Conservation (phyloP, 1,284 basidiomycete species). For the Trichosporon sp. region DNA sequence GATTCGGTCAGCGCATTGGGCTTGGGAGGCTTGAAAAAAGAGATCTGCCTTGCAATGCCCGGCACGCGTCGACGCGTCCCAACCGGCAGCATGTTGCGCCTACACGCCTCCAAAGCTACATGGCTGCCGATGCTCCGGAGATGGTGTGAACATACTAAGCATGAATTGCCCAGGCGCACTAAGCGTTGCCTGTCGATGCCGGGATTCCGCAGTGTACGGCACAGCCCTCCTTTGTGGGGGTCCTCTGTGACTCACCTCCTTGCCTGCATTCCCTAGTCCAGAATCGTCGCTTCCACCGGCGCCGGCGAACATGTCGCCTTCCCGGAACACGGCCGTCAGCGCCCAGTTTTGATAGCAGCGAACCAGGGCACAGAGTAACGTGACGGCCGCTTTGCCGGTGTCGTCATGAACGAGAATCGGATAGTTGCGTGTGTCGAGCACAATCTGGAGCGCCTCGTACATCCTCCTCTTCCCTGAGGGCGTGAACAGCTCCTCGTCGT, state of each 20-base stretch:
- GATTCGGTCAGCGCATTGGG: neutral
- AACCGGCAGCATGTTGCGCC: neutral
- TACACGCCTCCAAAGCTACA: neutral
- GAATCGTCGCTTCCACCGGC: conserved; percentile 53
- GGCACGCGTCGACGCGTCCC: conserved; percentile 18
- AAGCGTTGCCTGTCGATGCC: conserved; percentile 2
- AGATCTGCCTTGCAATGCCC: neutral
- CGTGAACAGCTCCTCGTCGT: conserved; percentile 44
- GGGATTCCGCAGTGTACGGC: conserved; percentile 13
- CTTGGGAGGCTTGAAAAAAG: neutral
- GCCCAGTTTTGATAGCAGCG: conserved; percentile 51
- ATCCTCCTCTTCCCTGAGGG: conserved; percentile 30
- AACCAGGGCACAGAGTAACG: conserved; percentile 47
- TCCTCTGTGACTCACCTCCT: conserved; percentile 44
- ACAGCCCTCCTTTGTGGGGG: conserved; percentile 37
- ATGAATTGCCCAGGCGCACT: conserved; percentile 14
- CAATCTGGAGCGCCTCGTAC: conserved; percentile 35
- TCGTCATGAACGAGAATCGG: conserved; percentile 54
- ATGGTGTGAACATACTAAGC: neutral
- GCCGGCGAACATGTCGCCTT: conserved; percentile 55
- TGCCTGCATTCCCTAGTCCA: conserved; percentile 49
- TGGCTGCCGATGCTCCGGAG: conserved; percentile 3
- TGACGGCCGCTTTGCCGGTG: conserved; percentile 50
- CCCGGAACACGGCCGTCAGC: conserved; percentile 49
- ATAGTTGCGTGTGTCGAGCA: conserved; percentile 50